Evolutionary conservation across 2,329 filamentous ascomycete genomes (phyloP).

Genomic region (Mycosphaerella sp.): DNA sequence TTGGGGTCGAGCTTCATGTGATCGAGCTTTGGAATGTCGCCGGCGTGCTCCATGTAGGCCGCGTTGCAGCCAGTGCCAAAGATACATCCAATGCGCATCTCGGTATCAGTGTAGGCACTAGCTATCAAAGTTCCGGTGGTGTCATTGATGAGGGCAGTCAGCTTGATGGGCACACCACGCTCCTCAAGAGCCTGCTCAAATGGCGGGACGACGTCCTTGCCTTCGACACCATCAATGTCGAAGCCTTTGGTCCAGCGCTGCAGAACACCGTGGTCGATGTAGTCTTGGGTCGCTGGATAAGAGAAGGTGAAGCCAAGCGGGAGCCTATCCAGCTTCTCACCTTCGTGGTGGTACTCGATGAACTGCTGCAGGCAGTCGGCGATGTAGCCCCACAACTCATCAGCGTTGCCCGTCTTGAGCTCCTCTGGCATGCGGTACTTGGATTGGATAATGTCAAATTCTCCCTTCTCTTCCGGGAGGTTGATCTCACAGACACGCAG

Average conservation of each 20-base stretch:
- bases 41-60: conserved; percentile 92
- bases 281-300: conserved; percentile 87
- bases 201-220: conserved; percentile 81
- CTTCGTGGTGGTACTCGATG: conserved; percentile 74
- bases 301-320: conserved; percentile 94
- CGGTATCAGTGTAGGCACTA: conserved; percentile 88
- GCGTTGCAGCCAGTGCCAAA: conserved; percentile 98
- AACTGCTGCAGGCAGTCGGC: conserved; percentile 90
- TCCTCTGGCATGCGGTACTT: conserved; percentile 95
- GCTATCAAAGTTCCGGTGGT: conserved; percentile 96
- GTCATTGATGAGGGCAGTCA: conserved; percentile 92
- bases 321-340: conserved; percentile 57
- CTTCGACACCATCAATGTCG: conserved; percentile 87
- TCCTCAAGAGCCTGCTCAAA: conserved; percentile 71
- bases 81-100: conserved; percentile 94
- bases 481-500: conserved; percentile 90
- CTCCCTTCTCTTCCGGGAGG: conserved; percentile 76
- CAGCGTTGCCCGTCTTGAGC: conserved; percentile 74
- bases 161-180: conserved; percentile 81
- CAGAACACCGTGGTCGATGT: conserved; percentile 85
- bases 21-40: conserved; percentile 86
- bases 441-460: conserved; percentile 91
- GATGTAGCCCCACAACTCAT: conserved; percentile 92
- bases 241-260: conserved; percentile 98
- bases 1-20: conserved; percentile 75